Evolutionary conservation across 169 alveolate species (phyloP), one percentile per base, ranked within the genome.

Genomic region (Miamiensis avidus): DNA sequence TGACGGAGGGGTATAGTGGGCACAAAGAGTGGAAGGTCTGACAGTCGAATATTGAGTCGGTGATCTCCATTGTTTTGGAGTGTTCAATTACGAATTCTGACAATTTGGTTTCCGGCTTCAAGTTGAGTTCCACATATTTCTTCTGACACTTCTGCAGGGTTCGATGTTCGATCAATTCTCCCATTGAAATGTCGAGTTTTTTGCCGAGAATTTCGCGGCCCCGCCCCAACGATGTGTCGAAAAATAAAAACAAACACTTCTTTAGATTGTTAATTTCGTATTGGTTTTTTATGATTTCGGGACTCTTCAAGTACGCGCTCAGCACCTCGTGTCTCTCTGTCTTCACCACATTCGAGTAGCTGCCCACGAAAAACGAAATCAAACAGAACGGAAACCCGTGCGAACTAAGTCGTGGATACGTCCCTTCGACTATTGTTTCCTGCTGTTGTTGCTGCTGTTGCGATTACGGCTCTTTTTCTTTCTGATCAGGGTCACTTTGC

Each of bases 301-400:
- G 74, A 33, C 29, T 31, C 15, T 33, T 77, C 33, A 77, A 77
- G 72, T 77, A 77, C 15, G 34, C 64, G 25, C 82, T 77, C 28
- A 77, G 28, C 27, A 32, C 25, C 25, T 77, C 82, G 6, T 77
- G 74, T 33, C 33, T 33, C 27, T 77, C 82, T 32, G 34, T 69
- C 28, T 29, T 30, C 28, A 77, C 33, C 0, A 26, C 72, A 25
- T 34, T 33, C 26, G 82, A 33, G 25, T 25, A 33, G 6, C 72
- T 33, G n/a, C 82, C 74, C 1, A 77, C 33, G n/a, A 33, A 77
- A 26, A 31, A 77, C 11, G 74, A 33, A 26, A 77, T 69, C 1
- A 77, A 30, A 33, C 82, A 77, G 25, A 77, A 77, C 0, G 82
- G 82, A 33, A 77, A 77, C 33, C 82, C 82, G 15, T 77, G 34